Evolutionary conservation across 208 protist genomes (phyloP).

Genomic region (Leishmania tarentolae): DNA sequence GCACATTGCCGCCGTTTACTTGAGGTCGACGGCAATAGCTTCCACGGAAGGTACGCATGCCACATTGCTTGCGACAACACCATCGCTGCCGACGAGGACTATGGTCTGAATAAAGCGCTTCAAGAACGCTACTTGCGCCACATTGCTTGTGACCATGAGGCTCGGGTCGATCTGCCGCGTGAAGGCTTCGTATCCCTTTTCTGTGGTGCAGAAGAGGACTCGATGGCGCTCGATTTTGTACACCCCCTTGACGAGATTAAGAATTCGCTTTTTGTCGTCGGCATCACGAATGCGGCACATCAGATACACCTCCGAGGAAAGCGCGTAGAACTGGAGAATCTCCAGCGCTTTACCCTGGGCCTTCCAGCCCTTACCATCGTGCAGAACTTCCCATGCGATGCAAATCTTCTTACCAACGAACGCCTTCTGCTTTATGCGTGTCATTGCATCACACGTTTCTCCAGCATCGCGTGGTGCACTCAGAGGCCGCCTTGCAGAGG

Average conservation of each 20-base stretch:
- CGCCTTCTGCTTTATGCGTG: conserved; percentile 36
- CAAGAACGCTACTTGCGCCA: conserved; percentile 54
- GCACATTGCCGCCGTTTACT: conserved; percentile 2
- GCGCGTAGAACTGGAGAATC: conserved; percentile 45
- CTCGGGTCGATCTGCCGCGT: conserved; percentile 78
- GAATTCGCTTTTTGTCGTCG: conserved; percentile 54
- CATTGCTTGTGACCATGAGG: conserved; percentile 66
- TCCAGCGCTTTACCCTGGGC: conserved; percentile 49
- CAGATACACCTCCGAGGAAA: conserved; percentile 69
- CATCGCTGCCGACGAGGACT: conserved; percentile 46
- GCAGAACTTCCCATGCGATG: conserved; percentile 74
- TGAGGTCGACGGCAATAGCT: conserved; percentile 17
- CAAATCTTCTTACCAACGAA: conserved; percentile 67
- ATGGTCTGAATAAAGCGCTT: conserved; percentile 70
- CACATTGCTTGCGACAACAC: conserved; percentile 40
- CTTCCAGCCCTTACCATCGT: conserved; percentile 47
- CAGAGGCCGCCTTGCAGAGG: conserved; percentile 18
- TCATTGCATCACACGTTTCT: conserved; percentile 30
- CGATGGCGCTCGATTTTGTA: conserved; percentile 65
- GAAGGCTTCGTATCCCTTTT: conserved; percentile 86
- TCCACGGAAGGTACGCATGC: conserved; percentile 26
- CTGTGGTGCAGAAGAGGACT: conserved; percentile 83
- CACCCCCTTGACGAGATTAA: conserved; percentile 44
- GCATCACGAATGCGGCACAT: conserved; percentile 68
- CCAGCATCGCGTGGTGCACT: conserved; percentile 10